A percentile compares a stretch with the other conserved stretches of the same genome.
Evolutionary conservation across 306 rosid species (phyloP).

Genomic region (Carpinus fangiana): DNA sequence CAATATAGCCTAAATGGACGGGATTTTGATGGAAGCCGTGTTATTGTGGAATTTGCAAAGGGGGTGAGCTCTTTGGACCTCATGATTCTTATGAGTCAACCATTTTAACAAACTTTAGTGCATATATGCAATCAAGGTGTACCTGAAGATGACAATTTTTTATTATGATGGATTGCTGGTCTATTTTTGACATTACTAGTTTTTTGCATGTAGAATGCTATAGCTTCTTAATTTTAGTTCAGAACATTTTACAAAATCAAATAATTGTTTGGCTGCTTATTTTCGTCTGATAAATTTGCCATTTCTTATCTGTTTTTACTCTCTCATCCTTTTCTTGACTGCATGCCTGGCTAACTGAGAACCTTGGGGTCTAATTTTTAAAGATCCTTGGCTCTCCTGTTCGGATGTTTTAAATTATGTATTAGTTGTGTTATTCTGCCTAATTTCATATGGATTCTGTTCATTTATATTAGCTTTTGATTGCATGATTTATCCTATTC

Average conservation of each 20-base stretch:
- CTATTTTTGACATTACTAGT: not conserved
- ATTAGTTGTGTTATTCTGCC: not conserved
- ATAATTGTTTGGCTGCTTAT: not conserved
- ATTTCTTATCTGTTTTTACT: not conserved
- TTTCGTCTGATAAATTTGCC: not conserved
- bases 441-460: too few relatives aligned
- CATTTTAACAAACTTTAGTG: not conserved
- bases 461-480: not conserved
- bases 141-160: not conserved
- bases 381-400: not conserved
- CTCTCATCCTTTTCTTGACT: not conserved
- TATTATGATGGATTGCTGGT: too few relatives aligned
- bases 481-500: not conserved
- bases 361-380: not conserved
- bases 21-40: constrained; percentile 70
- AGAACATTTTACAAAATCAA: not conserved
- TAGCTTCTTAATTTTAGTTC: not conserved
- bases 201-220: not conserved
- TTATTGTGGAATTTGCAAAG: constrained; percentile 74
- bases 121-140: not conserved
- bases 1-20: constrained; percentile 77
- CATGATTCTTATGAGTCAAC: not conserved
- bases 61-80: constrained; percentile 48
- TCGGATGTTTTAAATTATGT: not conserved
- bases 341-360: not conserved